A percentile compares a stretch with the other conserved stretches of the same genome.
Evolutionary conservation across 78 protist genomes (phyloP).

Genomic region (Abeoforma whisleri): DNA sequence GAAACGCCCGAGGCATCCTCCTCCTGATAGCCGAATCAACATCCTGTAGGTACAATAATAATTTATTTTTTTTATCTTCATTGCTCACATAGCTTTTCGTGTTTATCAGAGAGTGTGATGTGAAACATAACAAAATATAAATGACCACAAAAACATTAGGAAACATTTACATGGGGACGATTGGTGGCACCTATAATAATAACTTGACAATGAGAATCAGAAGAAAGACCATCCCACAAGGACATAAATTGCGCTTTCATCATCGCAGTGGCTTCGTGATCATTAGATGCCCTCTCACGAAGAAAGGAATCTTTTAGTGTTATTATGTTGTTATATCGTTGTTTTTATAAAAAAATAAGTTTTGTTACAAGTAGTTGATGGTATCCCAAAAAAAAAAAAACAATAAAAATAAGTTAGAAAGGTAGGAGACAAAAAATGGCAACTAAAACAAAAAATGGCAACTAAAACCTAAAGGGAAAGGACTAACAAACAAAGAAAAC

Average conservation of each 20-base stretch:
- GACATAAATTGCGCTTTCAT: constrained; percentile 47
- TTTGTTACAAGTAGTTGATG: not conserved
- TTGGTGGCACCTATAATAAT: constrained; percentile 57
- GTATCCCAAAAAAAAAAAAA: too few relatives aligned
- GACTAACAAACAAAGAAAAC: not conserved
- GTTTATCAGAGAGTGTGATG: too few relatives aligned
- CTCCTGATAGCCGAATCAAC: constrained; percentile 54
- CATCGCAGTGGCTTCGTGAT: constrained; percentile 59
- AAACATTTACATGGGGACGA: constrained; percentile 50
- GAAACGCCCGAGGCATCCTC: constrained; percentile 45
- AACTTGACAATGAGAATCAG: constrained; percentile 16
- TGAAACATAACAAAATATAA: too few relatives aligned
- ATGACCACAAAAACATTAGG: too few relatives aligned
- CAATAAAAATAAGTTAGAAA: too few relatives aligned
- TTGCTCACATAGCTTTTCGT: too few relatives aligned
- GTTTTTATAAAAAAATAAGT: too few relatives aligned
- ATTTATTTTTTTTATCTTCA: too few relatives aligned
- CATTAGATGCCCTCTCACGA: constrained; percentile 4
- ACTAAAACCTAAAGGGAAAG: not conserved
- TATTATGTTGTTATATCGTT: too few relatives aligned
- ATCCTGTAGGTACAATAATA: constrained; percentile 10
- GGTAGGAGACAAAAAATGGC: not conserved
- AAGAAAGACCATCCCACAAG: constrained; percentile 53
- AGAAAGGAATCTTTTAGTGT: constrained; percentile 57
- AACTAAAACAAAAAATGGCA: not conserved